These are phyloP conservation scores for Solanum tarapatanum DNA, from an alignment of 257 asterid genomes.

Conservation along the genomic window DNA sequence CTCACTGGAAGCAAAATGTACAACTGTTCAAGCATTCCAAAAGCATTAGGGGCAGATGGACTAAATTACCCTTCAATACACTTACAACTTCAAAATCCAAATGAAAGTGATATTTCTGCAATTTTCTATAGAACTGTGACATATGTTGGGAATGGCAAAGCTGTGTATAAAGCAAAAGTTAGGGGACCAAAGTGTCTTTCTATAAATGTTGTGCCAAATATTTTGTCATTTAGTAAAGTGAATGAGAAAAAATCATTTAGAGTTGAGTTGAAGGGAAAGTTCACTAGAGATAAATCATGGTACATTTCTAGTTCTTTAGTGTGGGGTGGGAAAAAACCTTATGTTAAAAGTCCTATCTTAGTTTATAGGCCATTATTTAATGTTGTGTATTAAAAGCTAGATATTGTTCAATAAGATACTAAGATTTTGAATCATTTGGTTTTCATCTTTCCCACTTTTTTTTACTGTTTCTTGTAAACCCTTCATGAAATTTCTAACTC, in stretches of 20 bases:
- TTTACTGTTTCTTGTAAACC: background rate
- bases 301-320: conserved; percentile 12
- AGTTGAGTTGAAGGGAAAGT: conserved; percentile 42
- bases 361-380: conserved; percentile 15
- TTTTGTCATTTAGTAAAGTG: conserved; percentile 19
- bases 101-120: conserved; percentile 23
- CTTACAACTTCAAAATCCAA: conserved; percentile 15
- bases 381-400: background rate
- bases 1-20: conserved; percentile 29
- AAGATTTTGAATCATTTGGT: background rate
- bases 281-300: conserved; percentile 7
- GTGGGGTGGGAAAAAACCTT: conserved; percentile 31
- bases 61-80: conserved; percentile 66
- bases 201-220: conserved; percentile 32
- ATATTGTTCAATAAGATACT: background rate
- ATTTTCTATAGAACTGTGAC: conserved; percentile 47
- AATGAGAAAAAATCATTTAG: conserved; percentile 37
- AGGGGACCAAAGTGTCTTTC: conserved; percentile 24
- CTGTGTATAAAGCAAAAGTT: conserved; percentile 38
- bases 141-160: conserved; percentile 26
- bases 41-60: conserved; percentile 42
- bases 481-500: too few species aligned
- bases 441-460: background rate
- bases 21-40: conserved; percentile 32
- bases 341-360: conserved; percentile 53